phyloP scores from a whole-genome alignment of 2,329 filamentous ascomycete genomes.

The Dactylellina parvicollis region DNA sequence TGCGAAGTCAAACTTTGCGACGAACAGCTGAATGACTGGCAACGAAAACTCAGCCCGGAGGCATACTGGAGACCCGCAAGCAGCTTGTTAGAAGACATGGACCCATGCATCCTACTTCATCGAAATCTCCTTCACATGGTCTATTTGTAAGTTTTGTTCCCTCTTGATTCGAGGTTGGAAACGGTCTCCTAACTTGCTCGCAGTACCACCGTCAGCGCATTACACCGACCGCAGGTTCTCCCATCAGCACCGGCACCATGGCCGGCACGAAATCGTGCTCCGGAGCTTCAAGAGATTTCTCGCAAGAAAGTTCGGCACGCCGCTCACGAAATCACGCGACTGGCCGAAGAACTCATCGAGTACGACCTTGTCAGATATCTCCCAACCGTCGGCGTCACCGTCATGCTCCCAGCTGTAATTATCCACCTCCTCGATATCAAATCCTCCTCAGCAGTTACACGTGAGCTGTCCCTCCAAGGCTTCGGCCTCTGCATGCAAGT shows the following conservation, averaged over 20 bases:
- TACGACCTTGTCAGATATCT: constrained; percentile 79
- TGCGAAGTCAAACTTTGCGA: constrained; percentile 83
- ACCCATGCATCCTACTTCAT: constrained; percentile 72
- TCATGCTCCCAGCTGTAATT: constrained; percentile 89
- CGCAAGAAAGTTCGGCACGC: constrained; percentile 83
- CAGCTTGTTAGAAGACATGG: constrained; percentile 58
- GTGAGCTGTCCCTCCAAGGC: constrained; percentile 77
- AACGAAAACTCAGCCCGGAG: constrained; percentile 72
- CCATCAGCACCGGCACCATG: constrained; percentile 70
- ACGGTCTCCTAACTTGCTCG: constrained; percentile 33
- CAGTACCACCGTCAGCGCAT: constrained; percentile 81
- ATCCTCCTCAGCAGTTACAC: constrained; percentile 76
- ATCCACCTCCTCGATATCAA: constrained; percentile 94
- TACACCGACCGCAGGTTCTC: constrained; percentile 90
- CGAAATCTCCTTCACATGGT: constrained; percentile 91
- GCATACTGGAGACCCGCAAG: constrained; percentile 55
- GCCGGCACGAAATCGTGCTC: constrained; percentile 62
- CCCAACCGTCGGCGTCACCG: constrained; percentile 89
- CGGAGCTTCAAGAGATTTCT: constrained; percentile 82
- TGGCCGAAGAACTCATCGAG: constrained; percentile 79
- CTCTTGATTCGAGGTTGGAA: not conserved
- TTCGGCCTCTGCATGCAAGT: constrained; percentile 94
- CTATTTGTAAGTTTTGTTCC: constrained; percentile 68
- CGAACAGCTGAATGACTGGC: constrained; percentile 80
- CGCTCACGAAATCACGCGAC: constrained; percentile 83